Conservation (phyloP, 768 basidiomycete species). For the Ephemerocybe angulata region DNA sequence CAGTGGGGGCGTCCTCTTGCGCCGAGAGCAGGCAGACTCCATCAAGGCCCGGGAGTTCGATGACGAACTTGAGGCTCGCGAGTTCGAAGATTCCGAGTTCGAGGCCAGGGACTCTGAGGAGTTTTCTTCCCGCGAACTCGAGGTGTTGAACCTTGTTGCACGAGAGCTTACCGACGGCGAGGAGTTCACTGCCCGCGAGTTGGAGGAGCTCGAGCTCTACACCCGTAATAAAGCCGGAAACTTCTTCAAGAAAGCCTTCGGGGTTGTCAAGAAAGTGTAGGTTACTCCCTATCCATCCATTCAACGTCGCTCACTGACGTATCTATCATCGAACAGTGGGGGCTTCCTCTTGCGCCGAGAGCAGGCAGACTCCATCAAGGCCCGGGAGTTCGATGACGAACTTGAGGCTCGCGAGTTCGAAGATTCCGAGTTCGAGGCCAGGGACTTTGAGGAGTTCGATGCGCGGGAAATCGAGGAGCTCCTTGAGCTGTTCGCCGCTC, state of each 20-base stretch:
- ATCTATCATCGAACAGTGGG: too few species aligned
- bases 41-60: too few species aligned
- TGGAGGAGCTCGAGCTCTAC: background rate
- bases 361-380: too few species aligned
- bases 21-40: background rate
- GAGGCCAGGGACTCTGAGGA: background rate
- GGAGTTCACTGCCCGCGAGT: background rate
- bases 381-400: background rate
- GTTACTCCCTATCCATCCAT: too few species aligned
- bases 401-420: background rate
- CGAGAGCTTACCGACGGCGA: background rate
- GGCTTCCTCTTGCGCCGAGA: background rate
- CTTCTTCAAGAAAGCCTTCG: background rate
- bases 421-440: background rate
- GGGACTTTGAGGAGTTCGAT: background rate
- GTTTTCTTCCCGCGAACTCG: background rate
- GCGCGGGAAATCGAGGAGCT: background rate
- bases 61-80: background rate
- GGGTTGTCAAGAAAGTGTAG: too few species aligned
- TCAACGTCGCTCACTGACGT: too few species aligned
- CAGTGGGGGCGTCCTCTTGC: background rate
- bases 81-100: background rate
- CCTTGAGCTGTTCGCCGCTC: background rate
- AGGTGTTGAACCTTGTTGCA: background rate
- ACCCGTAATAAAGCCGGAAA: background rate